Conservation (phyloP, 2,329 filamentous ascomycete genomes). For the Diaporthe vaccinii region DNA sequence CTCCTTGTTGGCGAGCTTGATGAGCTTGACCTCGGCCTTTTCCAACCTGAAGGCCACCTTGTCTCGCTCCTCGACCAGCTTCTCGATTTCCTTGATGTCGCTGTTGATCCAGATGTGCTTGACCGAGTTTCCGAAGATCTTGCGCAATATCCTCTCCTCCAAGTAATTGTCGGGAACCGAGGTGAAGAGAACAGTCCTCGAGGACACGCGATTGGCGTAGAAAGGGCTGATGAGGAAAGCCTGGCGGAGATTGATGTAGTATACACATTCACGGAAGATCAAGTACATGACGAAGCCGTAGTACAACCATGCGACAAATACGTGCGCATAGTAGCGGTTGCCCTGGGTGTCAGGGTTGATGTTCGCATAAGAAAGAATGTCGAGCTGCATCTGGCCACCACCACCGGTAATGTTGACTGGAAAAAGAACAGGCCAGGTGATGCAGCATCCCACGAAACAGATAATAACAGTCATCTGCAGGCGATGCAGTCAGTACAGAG, state of each 20-base stretch:
- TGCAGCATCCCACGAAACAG: constrained; percentile 84
- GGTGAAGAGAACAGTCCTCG: constrained; percentile 89
- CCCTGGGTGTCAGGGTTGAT: constrained; percentile 63
- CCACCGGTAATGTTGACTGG: constrained; percentile 90
- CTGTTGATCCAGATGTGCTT: constrained; percentile 87
- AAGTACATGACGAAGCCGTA: constrained; percentile 90
- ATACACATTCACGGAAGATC: constrained; percentile 89
- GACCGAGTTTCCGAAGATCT: constrained; percentile 85
- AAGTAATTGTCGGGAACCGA: constrained; percentile 85
- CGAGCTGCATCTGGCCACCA: constrained; percentile 73
- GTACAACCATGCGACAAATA: constrained; percentile 85
- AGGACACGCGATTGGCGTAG: constrained; percentile 88
- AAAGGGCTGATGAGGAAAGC: constrained; percentile 89
- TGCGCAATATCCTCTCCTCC: constrained; percentile 80
- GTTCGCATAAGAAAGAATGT: constrained; percentile 85
- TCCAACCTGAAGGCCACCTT: constrained; percentile 86
- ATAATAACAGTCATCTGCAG: constrained; percentile 52
- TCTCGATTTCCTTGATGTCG: constrained; percentile 81
- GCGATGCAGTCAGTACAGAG: background rate
- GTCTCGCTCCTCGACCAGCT: constrained; percentile 86
- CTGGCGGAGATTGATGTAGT: constrained; percentile 92
- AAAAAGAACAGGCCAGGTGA: constrained; percentile 89
- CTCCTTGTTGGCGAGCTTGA: constrained; percentile 81
- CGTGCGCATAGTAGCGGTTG: constrained; percentile 84
- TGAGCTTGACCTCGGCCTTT: constrained; percentile 86